A percentile compares a stretch with the other conserved stretches of the same genome.
Conservation (phyloP, 108 stramenopile genomes). For the Cyclostephanos tholiformis region DNA sequence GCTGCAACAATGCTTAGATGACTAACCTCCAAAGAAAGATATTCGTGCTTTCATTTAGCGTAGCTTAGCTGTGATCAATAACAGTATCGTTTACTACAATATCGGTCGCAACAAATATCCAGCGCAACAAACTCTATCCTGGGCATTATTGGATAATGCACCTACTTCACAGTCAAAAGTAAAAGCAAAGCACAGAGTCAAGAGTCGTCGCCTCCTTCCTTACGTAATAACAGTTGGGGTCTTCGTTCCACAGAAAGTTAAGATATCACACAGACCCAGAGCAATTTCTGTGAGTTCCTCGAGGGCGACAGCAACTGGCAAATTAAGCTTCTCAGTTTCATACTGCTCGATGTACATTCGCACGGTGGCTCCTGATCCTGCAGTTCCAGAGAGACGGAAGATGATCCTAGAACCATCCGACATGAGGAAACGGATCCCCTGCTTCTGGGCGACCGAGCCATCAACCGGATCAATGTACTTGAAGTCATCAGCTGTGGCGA, state of each 20-base stretch:
- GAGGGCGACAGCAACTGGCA: conserved; percentile 79
- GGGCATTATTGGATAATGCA: too few species aligned
- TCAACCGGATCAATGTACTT: conserved; percentile 97
- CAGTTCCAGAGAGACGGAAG: conserved; percentile 99
- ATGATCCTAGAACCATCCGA: conserved; percentile 95
- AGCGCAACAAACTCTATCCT: too few species aligned
- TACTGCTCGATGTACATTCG: conserved; percentile 99
- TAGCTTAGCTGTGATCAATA: too few species aligned
- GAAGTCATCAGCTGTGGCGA: conserved; percentile 95
- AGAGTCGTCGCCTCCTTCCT: conserved; percentile 19
- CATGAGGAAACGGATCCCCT: conserved; percentile 96
- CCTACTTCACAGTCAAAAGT: too few species aligned
- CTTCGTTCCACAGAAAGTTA: conserved; percentile 91
- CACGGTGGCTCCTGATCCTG: conserved; percentile 98
- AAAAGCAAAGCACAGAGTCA: too few species aligned
- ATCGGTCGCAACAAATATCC: too few species aligned
- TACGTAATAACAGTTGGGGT: conserved; percentile 99
- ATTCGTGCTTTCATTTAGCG: too few species aligned
- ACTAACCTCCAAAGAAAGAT: too few species aligned
- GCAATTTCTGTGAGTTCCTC: conserved; percentile 87
- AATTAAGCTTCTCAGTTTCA: conserved; percentile 83
- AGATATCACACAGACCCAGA: conserved; percentile 87
- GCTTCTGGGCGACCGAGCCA: conserved; percentile 87
- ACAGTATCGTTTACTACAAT: too few species aligned
- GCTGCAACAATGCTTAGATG: too few species aligned